These are phyloP conservation scores for Hortaea werneckii DNA, from an alignment of 2,329 filamentous ascomycete genomes.

Conservation along the genomic window DNA sequence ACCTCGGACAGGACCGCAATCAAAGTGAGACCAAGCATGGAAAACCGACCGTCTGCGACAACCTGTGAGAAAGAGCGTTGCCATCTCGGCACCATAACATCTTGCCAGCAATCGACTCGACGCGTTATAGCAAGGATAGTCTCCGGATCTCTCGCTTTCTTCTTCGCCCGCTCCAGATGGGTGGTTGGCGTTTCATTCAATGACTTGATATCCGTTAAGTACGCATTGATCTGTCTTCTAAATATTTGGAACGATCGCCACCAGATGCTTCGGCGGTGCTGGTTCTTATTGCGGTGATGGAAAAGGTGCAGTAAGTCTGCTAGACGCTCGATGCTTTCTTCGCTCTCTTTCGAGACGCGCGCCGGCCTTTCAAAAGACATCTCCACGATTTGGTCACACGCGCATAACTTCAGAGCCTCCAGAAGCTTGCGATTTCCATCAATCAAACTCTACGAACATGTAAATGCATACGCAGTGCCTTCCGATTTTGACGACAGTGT, in stretches of 20 bases:
- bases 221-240: conserved; percentile 51
- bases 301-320: conserved; percentile 57
- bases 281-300: conserved; percentile 79
- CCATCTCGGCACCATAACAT: conserved; percentile 23
- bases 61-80: conserved; percentile 34
- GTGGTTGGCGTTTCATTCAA: conserved; percentile 17
- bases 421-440: no score
- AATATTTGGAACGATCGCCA: conserved; percentile 65
- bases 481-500: no score
- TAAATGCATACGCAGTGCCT: no score
- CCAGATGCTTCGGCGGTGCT: conserved; percentile 75
- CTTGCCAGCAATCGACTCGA: conserved; percentile 30
- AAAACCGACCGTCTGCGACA: conserved; percentile 35
- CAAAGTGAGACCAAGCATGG: conserved; percentile 35
- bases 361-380: not conserved
- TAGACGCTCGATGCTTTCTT: conserved; percentile 24
- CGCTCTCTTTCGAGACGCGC: not conserved
- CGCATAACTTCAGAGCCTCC: no score
- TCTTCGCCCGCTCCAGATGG: conserved; percentile 18
- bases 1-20: conserved; percentile 32
- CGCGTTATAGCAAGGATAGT: conserved; percentile 15
- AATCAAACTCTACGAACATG: no score
- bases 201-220: conserved; percentile 33
- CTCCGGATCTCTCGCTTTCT: conserved; percentile 14
- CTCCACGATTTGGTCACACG: no score